Evolutionary conservation across 768 basidiomycete genomes (phyloP).

Genomic region (Russula earlei): DNA sequence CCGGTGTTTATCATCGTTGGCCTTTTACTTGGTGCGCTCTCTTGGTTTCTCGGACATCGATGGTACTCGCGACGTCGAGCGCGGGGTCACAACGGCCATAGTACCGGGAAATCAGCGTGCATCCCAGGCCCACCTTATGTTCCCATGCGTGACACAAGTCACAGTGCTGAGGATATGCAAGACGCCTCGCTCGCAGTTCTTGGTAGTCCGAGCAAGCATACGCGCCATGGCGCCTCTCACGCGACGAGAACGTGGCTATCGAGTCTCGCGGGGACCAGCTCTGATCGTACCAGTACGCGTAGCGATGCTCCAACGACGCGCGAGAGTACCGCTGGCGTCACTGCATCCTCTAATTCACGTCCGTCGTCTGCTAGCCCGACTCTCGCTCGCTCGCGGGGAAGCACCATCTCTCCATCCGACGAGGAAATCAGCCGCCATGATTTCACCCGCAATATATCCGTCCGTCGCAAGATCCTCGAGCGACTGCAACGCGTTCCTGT

Average conservation of each 20-base stretch:
- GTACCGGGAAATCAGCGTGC: constrained; percentile 8
- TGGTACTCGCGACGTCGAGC: constrained; percentile 8
- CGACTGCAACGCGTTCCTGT: constrained; percentile 26
- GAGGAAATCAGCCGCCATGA: constrained; percentile 34
- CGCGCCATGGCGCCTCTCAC: constrained; percentile 13
- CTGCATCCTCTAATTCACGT: background rate
- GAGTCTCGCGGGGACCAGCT: background rate
- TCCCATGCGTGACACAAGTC: background rate
- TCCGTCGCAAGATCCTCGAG: constrained; percentile 42
- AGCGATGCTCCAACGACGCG: background rate
- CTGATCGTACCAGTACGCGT: background rate
- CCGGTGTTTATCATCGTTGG: constrained; percentile 25
- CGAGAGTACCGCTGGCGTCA: background rate
- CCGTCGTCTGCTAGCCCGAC: background rate
- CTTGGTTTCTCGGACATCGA: constrained; percentile 21
- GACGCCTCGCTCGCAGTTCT: background rate
- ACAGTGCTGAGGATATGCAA: background rate
- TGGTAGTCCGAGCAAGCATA: constrained; percentile 18
- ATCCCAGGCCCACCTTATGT: constrained; percentile 26
- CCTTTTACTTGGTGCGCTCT: constrained; percentile 21
- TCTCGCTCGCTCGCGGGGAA: constrained; percentile 11
- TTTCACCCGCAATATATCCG: constrained; percentile 40
- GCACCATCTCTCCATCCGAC: constrained; percentile 12
- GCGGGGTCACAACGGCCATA: background rate
- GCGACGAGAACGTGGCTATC: constrained; percentile 3